Conservation (phyloP, 345 rosid species). For the Eucalyptus cladocalyx region DNA sequence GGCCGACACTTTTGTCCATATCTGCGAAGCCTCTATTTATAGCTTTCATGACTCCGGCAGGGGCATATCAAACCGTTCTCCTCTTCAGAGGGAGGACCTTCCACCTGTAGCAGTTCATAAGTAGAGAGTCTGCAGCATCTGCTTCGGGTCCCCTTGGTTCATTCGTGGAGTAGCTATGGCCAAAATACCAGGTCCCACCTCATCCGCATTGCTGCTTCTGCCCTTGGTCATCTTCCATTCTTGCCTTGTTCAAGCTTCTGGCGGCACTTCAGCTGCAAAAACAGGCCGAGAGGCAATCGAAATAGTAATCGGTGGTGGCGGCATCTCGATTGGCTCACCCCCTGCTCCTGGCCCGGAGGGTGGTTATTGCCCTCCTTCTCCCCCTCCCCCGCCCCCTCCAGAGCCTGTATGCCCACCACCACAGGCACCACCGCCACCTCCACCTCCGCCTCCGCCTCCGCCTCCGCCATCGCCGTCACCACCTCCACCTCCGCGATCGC, state of each 20-base stretch:
- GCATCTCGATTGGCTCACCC: neutral
- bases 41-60: neutral
- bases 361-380: neutral
- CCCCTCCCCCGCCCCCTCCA: neutral
- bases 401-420: neutral
- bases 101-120: neutral
- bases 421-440: accelerated
- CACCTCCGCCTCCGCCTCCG: accelerated
- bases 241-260: neutral
- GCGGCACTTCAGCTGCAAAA: neutral
- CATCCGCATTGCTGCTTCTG: neutral
- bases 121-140: neutral
- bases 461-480: neutral
- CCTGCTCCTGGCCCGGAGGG: neutral
- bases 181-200: neutral
- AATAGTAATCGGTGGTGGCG: neutral
- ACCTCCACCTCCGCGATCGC: neutral
- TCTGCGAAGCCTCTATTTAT: neutral
- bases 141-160: neutral
- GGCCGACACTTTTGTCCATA: neutral
- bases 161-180: neutral
- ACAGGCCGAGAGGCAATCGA: neutral
- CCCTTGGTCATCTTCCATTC: neutral
- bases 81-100: neutral
- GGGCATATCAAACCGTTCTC: neutral